phyloP scores from a whole-genome alignment of 2,329 filamentous ascomycete species.

The Aureobasidium sp. region DNA sequence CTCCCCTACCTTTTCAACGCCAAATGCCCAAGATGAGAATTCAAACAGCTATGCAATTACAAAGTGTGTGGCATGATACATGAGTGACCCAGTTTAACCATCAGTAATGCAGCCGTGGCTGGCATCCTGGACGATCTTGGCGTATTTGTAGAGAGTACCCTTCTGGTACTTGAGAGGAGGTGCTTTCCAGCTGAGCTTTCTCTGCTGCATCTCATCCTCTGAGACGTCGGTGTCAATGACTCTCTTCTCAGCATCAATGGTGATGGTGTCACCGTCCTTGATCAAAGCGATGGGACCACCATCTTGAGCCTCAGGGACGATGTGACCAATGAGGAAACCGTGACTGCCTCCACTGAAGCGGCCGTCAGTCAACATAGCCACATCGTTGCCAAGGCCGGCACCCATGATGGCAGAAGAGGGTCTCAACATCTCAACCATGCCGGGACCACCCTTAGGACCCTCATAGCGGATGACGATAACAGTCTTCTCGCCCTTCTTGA shows the following conservation, averaged over 20 bases:
- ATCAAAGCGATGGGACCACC: constrained; percentile 86
- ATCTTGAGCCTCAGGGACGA: constrained; percentile 81
- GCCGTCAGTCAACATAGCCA: constrained; percentile 88
- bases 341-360: constrained; percentile 83
- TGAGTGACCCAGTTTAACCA: constrained; percentile 20
- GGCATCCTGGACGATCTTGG: constrained; percentile 49
- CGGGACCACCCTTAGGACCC: constrained; percentile 84
- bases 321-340: constrained; percentile 90
- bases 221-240: constrained; percentile 59
- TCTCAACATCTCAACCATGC: constrained; percentile 92
- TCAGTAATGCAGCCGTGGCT: constrained; percentile 55
- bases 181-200: constrained; percentile 47
- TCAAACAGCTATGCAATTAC: constrained; percentile 9
- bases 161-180: constrained; percentile 51
- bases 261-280: constrained; percentile 70
- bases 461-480: constrained; percentile 71
- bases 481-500: constrained; percentile 70
- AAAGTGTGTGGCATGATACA: not conserved
- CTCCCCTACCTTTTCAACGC: constrained; percentile 16
- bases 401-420: constrained; percentile 89
- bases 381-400: constrained; percentile 64
- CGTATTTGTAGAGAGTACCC: constrained; percentile 55
- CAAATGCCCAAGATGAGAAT: not conserved
- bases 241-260: constrained; percentile 74
- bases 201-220: constrained; percentile 52